Evolutionary conservation across 768 basidiomycete genomes (phyloP).

Genomic region (Lactarius hengduanensis): DNA sequence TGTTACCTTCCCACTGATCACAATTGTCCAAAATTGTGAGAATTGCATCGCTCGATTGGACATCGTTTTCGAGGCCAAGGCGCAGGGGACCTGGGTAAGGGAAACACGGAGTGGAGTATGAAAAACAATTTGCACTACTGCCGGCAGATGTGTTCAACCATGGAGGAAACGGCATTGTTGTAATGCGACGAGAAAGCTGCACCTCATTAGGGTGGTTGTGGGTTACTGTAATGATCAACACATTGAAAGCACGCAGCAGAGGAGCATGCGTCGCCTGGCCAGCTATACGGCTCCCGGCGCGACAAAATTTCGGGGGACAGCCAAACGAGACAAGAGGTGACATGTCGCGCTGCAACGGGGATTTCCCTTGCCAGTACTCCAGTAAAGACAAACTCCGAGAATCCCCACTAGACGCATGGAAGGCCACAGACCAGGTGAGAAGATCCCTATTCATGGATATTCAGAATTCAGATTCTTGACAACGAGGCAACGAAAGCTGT

Average conservation of each 20-base stretch:
- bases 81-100: neutral
- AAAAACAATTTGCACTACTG: neutral
- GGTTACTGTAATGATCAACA: neutral
- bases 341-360: conserved; percentile 7
- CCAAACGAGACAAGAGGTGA: conserved; percentile 9
- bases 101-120: neutral
- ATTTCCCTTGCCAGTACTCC: neutral
- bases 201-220: conserved; percentile 7
- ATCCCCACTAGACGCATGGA: neutral
- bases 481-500: neutral
- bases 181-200: neutral
- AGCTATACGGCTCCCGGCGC: conserved; percentile 4
- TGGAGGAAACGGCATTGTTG: neutral
- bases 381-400: conserved; percentile 20
- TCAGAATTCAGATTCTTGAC: neutral
- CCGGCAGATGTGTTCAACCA: neutral
- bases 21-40: neutral
- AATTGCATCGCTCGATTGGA: neutral
- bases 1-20: neutral
- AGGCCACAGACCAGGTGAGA: neutral
- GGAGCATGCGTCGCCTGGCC: neutral
- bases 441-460: neutral
- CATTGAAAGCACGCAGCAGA: conserved; percentile 2
- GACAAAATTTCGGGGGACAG: neutral
- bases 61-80: neutral